Evolutionary conservation across 306 rosid species (phyloP).

Genomic region (peach (Prunus persica)): Prunus_persica_NCBIv2 NC_034012.1:8984001-8984500

Average conservation of each 20-base stretch:
- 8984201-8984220: not conserved
- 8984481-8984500: not conserved
- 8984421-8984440: not conserved
- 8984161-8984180: not conserved
- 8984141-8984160: not conserved
- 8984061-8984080: not conserved
- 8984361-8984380: not conserved
- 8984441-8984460: not conserved
- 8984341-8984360: not conserved
- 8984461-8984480: no score
- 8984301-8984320: not conserved
- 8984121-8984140: not conserved
- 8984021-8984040: not conserved
- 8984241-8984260: not conserved
- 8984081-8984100: not conserved
- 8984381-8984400: not conserved
- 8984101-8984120: not conserved
- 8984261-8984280: not conserved
- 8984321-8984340: not conserved
- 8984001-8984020: not conserved
- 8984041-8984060: not conserved
- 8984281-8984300: not conserved
- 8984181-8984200: not conserved
- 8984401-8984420: not conserved
- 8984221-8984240: not conserved